Base-by-base conservation (phyloP, 192 early-diverging fungal genomes). In the Paraglomus brasilianum region DNA sequence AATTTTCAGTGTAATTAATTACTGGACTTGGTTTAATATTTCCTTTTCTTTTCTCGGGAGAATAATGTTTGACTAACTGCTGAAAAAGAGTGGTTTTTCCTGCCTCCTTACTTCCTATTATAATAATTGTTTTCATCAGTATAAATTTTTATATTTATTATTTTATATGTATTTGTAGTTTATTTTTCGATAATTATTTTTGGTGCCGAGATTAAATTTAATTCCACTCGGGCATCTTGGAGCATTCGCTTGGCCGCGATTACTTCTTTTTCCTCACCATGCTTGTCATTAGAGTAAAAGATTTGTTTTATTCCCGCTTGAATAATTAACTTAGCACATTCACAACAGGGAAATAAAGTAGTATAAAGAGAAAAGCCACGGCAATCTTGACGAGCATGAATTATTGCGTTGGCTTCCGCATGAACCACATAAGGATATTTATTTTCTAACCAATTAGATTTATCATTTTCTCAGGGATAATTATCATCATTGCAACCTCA, bases 221-320 rank as follows among this genome's bases (percentile, higher is more conserved):
- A 53, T 22, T 53, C 22, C 6, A 53, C n/a, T 21, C 6, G 5
- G 7, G 52, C 52, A 53, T 53, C 52, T 17, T 17, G 14, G 14
- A 53, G 22, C 52, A 53, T 53, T 53, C 19, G 14, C 19, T 53
- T 53, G 19, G 52, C 52, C 7, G 52, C 52, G 22, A 53, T 53
- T 53, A 53, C n/a, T n/a, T 53, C 19, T 17, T 53, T 22, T 21
- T 53, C n/a, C 22, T 53, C 52, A 22, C n/a, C 22, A 17, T 17
- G 52, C 22, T 53, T 53, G 22, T 53, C 52, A 53, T 53, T 53
- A 22, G 52, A 53, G 22, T 53, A 53, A 22, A 53, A 53, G 22
- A 53, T 53, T 53, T 53, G 52, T 53, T 53, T 53, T 53, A 53
- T 53, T n/a, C 52, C 52, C 7, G 52, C 52, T 21, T 53, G 52